These are phyloP conservation scores for Sherardia arvensis DNA, from an alignment of 257 asterid species.

Conservation along the genomic window DNA sequence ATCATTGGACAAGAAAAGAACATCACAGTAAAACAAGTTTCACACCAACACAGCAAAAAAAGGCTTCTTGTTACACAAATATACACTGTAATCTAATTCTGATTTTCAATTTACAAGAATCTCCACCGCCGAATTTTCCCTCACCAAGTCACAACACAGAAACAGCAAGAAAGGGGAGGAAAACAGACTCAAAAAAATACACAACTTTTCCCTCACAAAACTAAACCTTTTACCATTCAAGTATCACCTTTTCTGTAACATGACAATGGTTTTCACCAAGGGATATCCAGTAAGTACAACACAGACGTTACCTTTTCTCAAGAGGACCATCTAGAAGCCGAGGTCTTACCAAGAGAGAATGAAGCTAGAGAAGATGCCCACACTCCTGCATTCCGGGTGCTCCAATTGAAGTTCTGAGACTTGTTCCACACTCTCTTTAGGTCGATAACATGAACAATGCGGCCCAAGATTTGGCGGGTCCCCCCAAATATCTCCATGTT, in stretches of 20 bases:
- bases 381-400: slow-evolving; percentile 66
- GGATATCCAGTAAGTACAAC: not conserved
- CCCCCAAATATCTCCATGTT: slow-evolving; percentile 55
- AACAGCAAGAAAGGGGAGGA: not conserved
- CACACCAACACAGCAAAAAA: not conserved
- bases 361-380: slow-evolving; percentile 85
- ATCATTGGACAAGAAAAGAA: not conserved
- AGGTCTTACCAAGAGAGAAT: slow-evolving; percentile 51
- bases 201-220: slow-evolving; percentile 10
- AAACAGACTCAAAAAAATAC: slow-evolving; percentile 3
- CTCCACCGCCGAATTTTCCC: not conserved
- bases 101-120: slow-evolving; percentile 4
- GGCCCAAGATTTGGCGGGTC: slow-evolving; percentile 49
- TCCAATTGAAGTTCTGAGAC: slow-evolving; percentile 47
- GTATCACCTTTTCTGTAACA: not conserved
- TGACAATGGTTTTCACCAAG: not conserved
- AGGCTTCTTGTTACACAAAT: slow-evolving; percentile 5
- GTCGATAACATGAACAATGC: slow-evolving; percentile 44
- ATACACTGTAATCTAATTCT: slow-evolving; percentile 2
- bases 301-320: slow-evolving; percentile 11
- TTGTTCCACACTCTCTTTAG: slow-evolving; percentile 60
- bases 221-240: not conserved
- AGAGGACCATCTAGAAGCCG: slow-evolving; percentile 36
- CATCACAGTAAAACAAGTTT: not conserved
- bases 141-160: not conserved